Evolutionary conservation across 1,284 basidiomycete species (phyloP), one percentile per base, ranked within the genome.

Genomic region (Ustilago sp.): DNA sequence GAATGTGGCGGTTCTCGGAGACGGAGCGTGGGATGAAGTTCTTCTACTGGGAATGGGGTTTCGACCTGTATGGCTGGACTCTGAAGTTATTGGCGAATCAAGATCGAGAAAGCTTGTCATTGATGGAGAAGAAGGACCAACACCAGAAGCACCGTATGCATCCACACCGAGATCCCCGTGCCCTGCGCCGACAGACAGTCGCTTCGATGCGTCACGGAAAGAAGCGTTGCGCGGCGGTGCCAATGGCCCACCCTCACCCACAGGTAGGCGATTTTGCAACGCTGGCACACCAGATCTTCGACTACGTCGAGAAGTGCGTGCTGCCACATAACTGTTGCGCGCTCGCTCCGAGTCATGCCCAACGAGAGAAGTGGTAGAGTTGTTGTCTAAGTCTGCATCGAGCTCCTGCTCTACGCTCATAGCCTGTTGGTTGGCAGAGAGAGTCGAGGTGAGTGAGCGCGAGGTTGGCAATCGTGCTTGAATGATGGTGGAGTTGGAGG

Each of bases 41-140:
- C 68, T 61, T 43, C 75, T 59, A 59, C 63, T 68, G 8, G 75
- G 70, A 5, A 74, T 53, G 13, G 64, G 48, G 17, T 53, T 32
- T 45, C 52, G 62, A 11, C 59, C 58, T 2, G 61, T 47, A 4
- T 35, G 34, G 61, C 70, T 67, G 17, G 70, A 73, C 53, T 63
- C 60, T 2, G 71, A 77, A 0, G 71, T 59, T 43, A 68, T 55
- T 4, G 75, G 71, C 41, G 75, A 74, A n/a, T 74, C 71, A 28
- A 77, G 75, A 36, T 77, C 71, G 32, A 73, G 61, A 38, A 73
- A 72, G 56, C 75, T 74, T 1, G 67, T 68, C 68, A 78, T 64
- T 34, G 68, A 66, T 34, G 76, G 76, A 19, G 76, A 74, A 0
- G 71, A 55, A 8, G 59, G 64, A 23, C 47, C 59, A 3, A 31